phyloP scores from a whole-genome alignment of 129 eudicot species.

The Kitagawia praeruptora region DNA sequence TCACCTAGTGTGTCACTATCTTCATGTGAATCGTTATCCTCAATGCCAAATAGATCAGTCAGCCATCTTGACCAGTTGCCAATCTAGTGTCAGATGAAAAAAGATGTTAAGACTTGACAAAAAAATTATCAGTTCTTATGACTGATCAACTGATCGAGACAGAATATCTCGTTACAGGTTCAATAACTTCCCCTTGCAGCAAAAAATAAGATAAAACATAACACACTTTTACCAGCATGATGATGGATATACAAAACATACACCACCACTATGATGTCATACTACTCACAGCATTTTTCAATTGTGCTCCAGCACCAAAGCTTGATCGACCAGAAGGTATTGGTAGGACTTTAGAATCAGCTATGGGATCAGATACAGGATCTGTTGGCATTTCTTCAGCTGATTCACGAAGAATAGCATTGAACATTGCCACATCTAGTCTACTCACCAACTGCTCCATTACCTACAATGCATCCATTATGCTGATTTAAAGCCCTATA shows the following conservation, averaged over 20 bases:
- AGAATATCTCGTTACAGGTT: not conserved
- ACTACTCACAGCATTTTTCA: conserved; percentile 79
- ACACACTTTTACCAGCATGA: not conserved
- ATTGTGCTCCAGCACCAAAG: conserved; percentile 91
- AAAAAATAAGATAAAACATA: not conserved
- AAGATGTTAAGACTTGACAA: not conserved
- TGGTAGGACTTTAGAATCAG: conserved; percentile 66
- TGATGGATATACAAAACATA: not conserved
- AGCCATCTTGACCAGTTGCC: conserved; percentile 97
- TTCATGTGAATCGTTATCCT: conserved; percentile 46
- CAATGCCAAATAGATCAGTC: conserved; percentile 70
- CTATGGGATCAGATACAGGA: conserved; percentile 87
- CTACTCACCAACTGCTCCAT: conserved; percentile 90
- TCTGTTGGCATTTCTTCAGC: conserved; percentile 92
- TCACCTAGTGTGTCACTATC: conserved; percentile 23
- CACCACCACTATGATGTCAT: not conserved
- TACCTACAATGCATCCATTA: conserved; percentile 37
- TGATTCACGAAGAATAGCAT: conserved; percentile 86
- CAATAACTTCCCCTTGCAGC: not conserved
- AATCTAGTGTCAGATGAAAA: conserved; percentile 32
- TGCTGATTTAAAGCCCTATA: not conserved
- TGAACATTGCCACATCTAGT: conserved; percentile 94
- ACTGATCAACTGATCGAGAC: not conserved
- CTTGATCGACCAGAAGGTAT: conserved; percentile 76
- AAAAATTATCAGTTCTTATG: not conserved